Evolutionary conservation across 2,329 filamentous ascomycete genomes (phyloP), one percentile per base, ranked within the genome.

Genomic region (Penicillium vulpinum): DNA sequence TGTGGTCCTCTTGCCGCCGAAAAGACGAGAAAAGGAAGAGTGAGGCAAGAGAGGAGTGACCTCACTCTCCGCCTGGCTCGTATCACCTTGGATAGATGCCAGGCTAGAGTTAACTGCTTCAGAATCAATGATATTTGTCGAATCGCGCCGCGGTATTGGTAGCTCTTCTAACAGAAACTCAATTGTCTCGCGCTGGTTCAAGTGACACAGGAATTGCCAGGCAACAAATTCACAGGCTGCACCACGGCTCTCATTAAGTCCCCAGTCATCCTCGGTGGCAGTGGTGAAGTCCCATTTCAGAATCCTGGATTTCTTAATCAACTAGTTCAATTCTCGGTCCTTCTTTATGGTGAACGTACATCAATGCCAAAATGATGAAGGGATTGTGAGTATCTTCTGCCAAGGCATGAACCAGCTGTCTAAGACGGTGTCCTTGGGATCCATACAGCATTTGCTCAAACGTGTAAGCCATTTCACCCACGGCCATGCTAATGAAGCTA

Each of bases 171-270:
- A 75, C 28, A 86, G 73, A 53, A 78, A 81, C 46, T 85, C 82
- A 39, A 87, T 85, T 8, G 80, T 78, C 56, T 87, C 84, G 29
- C 77, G 72, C 53, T 84, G 79, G 11, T 82, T 80, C 41, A 86
- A 70, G 58, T 80, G 80, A 28, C 81, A 81, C 24, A 86, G 70
- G 56, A 85, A 85, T 50, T 84, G 80, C 83, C 83, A 85, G n/a
- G 84, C 84, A 8, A 86, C 80, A 54, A 83, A 80, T 69, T 87
- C 84, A 64, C 84, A 86, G 5, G 84, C 83, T 65, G 80, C 77
- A 15, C 80, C 83, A 60, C 83, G 77, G 10, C 81, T 81, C 64
- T 82, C 77, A 54, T 85, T 83, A 28, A 86, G 73, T 1, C 81
- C 83, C 56, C 80, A 78, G 58, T 85, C 83, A 48, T 82, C 80